These are phyloP conservation scores for Colletotrichum siamense DNA, from an alignment of 2,329 filamentous ascomycete species.

Conservation along the genomic window DNA sequence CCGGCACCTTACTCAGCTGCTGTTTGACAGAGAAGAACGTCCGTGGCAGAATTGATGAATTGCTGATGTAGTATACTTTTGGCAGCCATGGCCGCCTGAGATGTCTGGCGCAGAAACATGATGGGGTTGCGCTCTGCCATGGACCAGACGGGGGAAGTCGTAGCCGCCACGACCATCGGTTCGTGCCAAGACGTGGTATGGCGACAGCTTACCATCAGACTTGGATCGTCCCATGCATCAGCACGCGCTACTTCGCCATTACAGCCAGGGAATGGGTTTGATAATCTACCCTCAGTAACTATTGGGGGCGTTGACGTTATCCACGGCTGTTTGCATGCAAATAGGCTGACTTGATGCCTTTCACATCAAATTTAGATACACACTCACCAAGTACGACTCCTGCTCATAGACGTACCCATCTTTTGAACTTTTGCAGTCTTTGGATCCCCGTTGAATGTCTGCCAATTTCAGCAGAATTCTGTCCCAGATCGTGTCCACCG, in stretches of 20 bases:
- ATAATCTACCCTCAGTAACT: neutral
- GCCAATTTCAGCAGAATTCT: neutral
- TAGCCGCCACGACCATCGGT: conserved; percentile 5
- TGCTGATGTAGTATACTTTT: neutral
- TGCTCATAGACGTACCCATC: neutral
- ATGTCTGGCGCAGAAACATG: accelerated
- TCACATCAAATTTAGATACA: neutral
- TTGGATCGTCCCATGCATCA: neutral
- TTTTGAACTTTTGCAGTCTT: neutral
- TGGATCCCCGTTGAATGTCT: accelerated
- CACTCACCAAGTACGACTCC: neutral
- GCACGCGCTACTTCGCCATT: neutral
- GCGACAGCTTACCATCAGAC: neutral
- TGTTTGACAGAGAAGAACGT: neutral
- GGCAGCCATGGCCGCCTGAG: neutral
- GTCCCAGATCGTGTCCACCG: accelerated
- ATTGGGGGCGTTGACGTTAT: neutral
- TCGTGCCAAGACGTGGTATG: neutral
- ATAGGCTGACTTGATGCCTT: neutral
- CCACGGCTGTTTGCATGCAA: neutral
- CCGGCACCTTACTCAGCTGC: neutral
- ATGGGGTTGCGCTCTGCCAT: neutral
- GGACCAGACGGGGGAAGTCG: neutral
- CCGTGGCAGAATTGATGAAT: neutral
- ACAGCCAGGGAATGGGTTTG: neutral